Evolutionary conservation across 192 early-diverging fungal genomes (phyloP), one percentile per base, ranked within the genome.

Genomic region (Entophlyctis luteolus): DNA sequence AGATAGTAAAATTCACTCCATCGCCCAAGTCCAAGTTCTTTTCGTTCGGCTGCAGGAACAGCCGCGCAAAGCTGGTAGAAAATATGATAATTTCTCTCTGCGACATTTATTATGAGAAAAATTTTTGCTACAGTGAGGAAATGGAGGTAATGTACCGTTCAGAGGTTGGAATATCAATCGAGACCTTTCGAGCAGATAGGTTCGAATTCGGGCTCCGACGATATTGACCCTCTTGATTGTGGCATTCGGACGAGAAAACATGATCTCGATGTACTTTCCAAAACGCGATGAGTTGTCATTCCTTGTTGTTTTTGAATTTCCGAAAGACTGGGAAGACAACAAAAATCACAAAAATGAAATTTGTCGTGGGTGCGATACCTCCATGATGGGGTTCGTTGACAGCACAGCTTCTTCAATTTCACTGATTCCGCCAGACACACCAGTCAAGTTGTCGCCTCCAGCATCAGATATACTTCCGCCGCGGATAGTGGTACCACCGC

Each of bases 251-350:
- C n/a, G 39, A 42, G 10, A 88, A 76, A 98, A 98, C 68, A 93
- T 80, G 71, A 98, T 96, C 72, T 97, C 94, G 63, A 95, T 90
- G 78, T 96, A 99, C 84, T 99, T 99, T 62, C 96, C 96, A 72
- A 99, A 99, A 20, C 96, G 89, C 48, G 95, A 98, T 62, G 84
- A 87, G 83, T 99, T 99, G 79, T 99, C 96, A 83, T 99, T 99
- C 71, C 96, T 79, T 4, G 96, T 98, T 6, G 96, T 99, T 77
- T 99, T 99, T 27, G 96, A 95, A 77, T 99, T 99, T 70, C 96
- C 96, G 75, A 99, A 99, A 34, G 96, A 76, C 81, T 85, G 55
- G 27, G 33, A 20, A 60, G 29, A 36, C 8, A 3, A 18, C 34
- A 23, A 49, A 20, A 29, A 0, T 74, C 1, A 72, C 16, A 31